Conservation (phyloP, 108 stramenopile species). For the Fistulifera pelliculosa region DNA sequence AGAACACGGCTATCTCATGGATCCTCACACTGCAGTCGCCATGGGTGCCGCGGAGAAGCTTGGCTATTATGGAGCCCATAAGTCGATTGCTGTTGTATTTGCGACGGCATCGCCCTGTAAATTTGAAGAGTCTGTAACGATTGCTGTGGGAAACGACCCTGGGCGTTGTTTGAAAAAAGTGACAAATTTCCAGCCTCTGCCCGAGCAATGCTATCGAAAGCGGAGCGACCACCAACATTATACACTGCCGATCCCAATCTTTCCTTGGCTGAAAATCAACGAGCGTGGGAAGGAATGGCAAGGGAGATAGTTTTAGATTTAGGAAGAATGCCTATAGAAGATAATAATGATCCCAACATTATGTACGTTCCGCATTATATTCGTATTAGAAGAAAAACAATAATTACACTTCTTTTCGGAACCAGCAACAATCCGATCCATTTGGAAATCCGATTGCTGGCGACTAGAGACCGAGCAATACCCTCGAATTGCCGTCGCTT, state of each 20-base stretch:
- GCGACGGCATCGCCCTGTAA: constrained; percentile 84
- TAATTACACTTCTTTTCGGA: no score
- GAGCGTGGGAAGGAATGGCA: constrained; percentile 28
- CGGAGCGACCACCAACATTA: constrained; percentile 19
- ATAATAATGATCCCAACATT: no score
- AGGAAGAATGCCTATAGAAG: no score
- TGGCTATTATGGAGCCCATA: constrained; percentile 28
- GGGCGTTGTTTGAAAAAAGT: constrained; percentile 35
- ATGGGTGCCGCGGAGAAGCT: constrained; percentile 50
- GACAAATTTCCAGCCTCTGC: constrained; percentile 43
- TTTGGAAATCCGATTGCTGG: no score
- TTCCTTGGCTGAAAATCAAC: constrained; percentile 27
- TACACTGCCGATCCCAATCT: constrained; percentile 9
- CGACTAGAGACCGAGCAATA: no score
- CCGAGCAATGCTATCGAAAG: constrained; percentile 2
- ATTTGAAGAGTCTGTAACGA: constrained; percentile 58
- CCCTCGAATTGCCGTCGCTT: no score
- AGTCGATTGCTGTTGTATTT: constrained; percentile 16
- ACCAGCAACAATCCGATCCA: no score
- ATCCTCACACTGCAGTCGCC: constrained; percentile 87
- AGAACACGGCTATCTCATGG: constrained; percentile 39
- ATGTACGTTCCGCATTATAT: no score
- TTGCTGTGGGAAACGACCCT: constrained; percentile 47
- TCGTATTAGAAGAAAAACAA: no score
- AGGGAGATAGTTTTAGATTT: constrained; percentile 1